A percentile compares a stretch with the other conserved stretches of the same genome.
Conservation (phyloP, 176 grass and related monocot species). For the Carex pumila region DNA sequence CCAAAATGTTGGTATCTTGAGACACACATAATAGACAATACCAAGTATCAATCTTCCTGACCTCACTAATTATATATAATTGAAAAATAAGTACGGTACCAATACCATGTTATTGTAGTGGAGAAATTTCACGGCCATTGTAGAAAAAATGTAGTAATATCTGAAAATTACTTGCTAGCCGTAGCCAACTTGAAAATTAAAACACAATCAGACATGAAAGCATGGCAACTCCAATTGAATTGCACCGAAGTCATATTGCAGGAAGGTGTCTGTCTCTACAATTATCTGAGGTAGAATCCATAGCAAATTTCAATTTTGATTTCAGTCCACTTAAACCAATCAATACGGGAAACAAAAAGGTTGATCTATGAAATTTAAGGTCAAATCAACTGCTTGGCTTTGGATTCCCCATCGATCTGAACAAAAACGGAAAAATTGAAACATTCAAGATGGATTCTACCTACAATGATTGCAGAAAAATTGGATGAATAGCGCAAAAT, state of each 20-base stretch:
- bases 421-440: slow-evolving; percentile 12
- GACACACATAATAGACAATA: slow-evolving; percentile 14
- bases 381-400: slow-evolving; percentile 9
- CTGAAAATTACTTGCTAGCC: background rate
- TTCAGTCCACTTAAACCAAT: background rate
- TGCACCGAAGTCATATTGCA: background rate
- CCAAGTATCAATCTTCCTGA: background rate
- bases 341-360: background rate
- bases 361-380: background rate
- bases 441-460: background rate
- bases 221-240: background rate
- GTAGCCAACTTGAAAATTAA: background rate
- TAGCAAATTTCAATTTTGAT: slow-evolving; percentile 4
- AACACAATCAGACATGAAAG: background rate
- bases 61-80: background rate
- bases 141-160: background rate
- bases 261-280: background rate
- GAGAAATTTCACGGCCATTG: background rate
- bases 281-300: background rate
- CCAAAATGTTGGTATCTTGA: background rate
- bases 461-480: slow-evolving; percentile 16
- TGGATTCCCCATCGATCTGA: slow-evolving; percentile 37
- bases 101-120: background rate
- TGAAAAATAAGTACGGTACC: background rate
- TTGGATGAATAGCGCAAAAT: background rate